A percentile compares a stretch with the other conserved stretches of the same genome.
These are phyloP conservation scores for Gorgonomyces haynaldii DNA, from an alignment of 192 early-diverging fungal species.

Conservation along the genomic window DNA sequence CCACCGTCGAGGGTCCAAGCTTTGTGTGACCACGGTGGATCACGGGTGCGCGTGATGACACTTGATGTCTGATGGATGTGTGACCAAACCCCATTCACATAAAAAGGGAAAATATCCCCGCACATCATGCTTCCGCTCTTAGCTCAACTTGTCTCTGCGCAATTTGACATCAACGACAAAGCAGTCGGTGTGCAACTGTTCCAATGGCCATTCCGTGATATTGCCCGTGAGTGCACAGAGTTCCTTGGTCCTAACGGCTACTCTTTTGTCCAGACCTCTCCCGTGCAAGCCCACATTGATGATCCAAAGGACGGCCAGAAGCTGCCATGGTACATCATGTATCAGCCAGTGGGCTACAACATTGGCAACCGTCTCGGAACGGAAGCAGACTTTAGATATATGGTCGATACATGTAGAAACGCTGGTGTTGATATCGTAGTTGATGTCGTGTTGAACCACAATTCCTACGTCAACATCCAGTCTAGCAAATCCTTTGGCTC, in stretches of 20 bases:
- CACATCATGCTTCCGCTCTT: neutral
- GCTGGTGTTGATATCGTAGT: slow-evolving; percentile 7
- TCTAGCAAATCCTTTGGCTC: too few species aligned
- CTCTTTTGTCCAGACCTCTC: slow-evolving; percentile 8
- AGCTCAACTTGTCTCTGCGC: neutral
- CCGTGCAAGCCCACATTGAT: slow-evolving; percentile 1
- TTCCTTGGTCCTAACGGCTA: slow-evolving; percentile 10
- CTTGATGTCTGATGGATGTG: neutral
- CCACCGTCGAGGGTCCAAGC: neutral
- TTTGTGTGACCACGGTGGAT: neutral
- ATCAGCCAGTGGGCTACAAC: slow-evolving; percentile 6
- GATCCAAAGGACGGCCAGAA: neutral
- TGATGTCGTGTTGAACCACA: slow-evolving; percentile 9
- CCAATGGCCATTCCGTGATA: slow-evolving; percentile 6
- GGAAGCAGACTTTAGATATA: slow-evolving; percentile 2
- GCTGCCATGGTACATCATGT: slow-evolving; percentile 3
- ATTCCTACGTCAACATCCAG: slow-evolving; percentile 4
- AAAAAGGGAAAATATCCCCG: neutral
- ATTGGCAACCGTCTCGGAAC: slow-evolving; percentile 8
- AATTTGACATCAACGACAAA: neutral
- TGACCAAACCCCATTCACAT: neutral
- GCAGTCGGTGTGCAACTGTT: slow-evolving; percentile 5
- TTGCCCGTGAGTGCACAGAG: slow-evolving; percentile 5
- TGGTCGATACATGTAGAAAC: slow-evolving; percentile 3
- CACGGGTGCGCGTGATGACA: too few species aligned